Conservation (phyloP, 371 early-diverging fungal genomes). For the Mortierella sp. region DNA sequence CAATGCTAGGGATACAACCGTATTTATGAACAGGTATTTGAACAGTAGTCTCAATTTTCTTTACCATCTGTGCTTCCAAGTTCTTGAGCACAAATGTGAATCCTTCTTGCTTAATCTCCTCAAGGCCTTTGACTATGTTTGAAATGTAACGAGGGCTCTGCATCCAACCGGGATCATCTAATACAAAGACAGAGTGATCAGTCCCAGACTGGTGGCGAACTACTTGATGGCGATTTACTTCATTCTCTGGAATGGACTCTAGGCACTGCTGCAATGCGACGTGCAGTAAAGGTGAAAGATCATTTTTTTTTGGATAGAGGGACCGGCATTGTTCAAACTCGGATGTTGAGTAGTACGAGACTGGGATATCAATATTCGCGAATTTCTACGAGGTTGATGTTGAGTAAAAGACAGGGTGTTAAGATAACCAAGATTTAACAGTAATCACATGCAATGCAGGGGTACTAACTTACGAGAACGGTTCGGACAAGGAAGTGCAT, state of each 20-base stretch:
- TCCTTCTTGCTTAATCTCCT: slow-evolving; percentile 41
- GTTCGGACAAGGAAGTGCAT: slow-evolving; percentile 46
- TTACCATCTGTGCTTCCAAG: slow-evolving; percentile 54
- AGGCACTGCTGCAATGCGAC: slow-evolving; percentile 35
- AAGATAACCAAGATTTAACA: neutral
- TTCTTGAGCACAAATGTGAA: slow-evolving; percentile 41
- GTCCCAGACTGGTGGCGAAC: slow-evolving; percentile 30
- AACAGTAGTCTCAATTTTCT: neutral
- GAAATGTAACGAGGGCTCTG: slow-evolving; percentile 32
- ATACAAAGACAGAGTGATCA: slow-evolving; percentile 37
- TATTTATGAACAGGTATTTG: neutral
- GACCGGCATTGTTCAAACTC: slow-evolving; percentile 29
- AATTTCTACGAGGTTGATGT: slow-evolving; percentile 46
- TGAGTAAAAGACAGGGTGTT: neutral
- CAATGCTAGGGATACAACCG: neutral
- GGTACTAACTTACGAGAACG: slow-evolving; percentile 28
- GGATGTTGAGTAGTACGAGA: slow-evolving; percentile 3
- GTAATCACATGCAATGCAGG: no score
- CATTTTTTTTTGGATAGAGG: slow-evolving; percentile 25
- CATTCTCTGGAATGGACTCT: slow-evolving; percentile 38
- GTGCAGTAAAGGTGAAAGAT: slow-evolving; percentile 37
- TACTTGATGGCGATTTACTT: slow-evolving; percentile 44
- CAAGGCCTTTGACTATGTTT: slow-evolving; percentile 24
- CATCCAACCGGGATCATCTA: slow-evolving; percentile 40
- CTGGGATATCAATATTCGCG: slow-evolving; percentile 28